A percentile compares a stretch with the other conserved stretches of the same genome.
Evolutionary conservation across 257 asterid species (phyloP).

Genomic region (Solanum etuberosum): DNA sequence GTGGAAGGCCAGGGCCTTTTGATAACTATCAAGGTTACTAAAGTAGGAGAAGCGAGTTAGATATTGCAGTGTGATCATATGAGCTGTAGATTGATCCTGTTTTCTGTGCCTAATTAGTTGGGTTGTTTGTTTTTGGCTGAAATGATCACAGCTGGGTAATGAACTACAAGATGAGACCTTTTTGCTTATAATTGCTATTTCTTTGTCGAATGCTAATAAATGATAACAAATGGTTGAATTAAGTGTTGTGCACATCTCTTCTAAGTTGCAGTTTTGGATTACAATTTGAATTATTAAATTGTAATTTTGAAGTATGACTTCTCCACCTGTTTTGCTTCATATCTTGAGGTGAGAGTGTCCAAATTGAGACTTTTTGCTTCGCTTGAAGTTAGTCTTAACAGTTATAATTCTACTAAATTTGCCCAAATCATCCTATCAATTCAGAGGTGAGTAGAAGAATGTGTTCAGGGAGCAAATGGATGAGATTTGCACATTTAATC

Average conservation of each 20-base stretch:
- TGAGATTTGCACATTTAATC: not conserved
- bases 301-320: not conserved
- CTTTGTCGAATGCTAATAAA: not conserved
- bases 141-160: not conserved
- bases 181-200: not conserved
- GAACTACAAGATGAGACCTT: not conserved
- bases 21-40: not conserved
- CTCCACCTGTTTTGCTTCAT: not conserved
- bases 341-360: not conserved
- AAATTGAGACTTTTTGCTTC: not conserved
- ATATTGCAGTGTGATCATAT: not conserved
- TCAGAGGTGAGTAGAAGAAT: not conserved
- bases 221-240: not conserved
- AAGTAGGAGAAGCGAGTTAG: not conserved
- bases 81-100: not conserved
- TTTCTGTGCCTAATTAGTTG: not conserved
- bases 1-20: not conserved
- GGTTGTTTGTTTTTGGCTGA: not conserved
- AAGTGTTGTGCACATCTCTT: too few relatives aligned
- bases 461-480: not conserved
- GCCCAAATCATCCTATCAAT: not conserved
- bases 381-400: not conserved
- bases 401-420: not conserved
- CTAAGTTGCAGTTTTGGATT: not conserved
- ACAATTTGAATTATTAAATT: not conserved